A percentile compares a stretch with the other conserved stretches of the same genome.
These are phyloP conservation scores for Pseudogymnoascus sp. DNA, from an alignment of 2,329 filamentous ascomycete species.

Conservation along the genomic window DNA sequence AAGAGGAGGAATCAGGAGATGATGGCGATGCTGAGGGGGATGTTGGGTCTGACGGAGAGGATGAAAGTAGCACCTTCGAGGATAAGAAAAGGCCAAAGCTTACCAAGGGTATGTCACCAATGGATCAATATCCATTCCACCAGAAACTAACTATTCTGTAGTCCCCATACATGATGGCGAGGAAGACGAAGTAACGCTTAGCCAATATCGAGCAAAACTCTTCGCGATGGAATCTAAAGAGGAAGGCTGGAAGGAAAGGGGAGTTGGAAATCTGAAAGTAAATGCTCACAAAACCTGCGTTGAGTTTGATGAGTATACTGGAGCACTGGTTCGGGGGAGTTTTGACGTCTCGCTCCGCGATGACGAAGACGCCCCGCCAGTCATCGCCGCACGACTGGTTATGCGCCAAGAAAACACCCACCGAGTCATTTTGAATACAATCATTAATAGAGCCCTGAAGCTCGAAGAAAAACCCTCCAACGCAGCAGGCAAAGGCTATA, in stretches of 20 bases:
- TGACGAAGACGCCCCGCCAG: constrained; percentile 25
- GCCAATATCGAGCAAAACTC: constrained; percentile 73
- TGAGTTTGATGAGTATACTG: constrained; percentile 43
- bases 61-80: constrained; percentile 41
- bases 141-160: constrained; percentile 26
- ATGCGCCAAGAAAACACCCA: constrained; percentile 89
- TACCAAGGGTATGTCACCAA: constrained; percentile 56
- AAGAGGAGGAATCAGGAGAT: constrained; percentile 37
- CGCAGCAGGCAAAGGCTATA: constrained; percentile 50
- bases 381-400: constrained; percentile 52
- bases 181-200: constrained; percentile 66
- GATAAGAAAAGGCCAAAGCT: constrained; percentile 58
- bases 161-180: constrained; percentile 76
- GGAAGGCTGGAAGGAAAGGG: constrained; percentile 78
- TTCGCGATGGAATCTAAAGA: constrained; percentile 64
- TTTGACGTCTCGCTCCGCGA: constrained; percentile 49
- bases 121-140: neutral
- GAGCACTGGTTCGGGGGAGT: constrained; percentile 39
- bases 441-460: constrained; percentile 67
- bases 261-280: constrained; percentile 73
- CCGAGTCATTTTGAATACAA: constrained; percentile 77
- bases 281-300: constrained; percentile 58
- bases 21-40: constrained; percentile 34
- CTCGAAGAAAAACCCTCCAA: constrained; percentile 67
- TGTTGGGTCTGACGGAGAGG: constrained; percentile 36